Conservation (phyloP, 2,329 filamentous ascomycete genomes). For the Fusarium sp. region DNA sequence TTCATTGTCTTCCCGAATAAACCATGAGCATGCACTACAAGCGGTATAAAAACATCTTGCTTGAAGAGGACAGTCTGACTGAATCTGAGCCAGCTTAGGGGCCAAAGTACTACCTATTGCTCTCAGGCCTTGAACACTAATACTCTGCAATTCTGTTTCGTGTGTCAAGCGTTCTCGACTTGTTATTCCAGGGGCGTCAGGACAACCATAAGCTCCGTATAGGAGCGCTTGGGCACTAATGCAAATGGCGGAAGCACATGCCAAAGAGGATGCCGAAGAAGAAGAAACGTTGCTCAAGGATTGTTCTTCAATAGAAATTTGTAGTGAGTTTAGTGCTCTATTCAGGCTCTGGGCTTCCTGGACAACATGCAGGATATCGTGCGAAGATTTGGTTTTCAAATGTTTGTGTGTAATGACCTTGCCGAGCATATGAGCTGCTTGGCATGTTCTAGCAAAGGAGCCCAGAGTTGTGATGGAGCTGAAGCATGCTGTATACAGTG, state of each 20-base stretch:
- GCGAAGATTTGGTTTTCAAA: neutral
- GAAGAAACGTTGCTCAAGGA: neutral
- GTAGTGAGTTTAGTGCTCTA: neutral
- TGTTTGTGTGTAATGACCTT: neutral
- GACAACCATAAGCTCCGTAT: neutral
- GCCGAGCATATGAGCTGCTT: constrained; percentile 5
- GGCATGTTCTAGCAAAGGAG: constrained; percentile 2
- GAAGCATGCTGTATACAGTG: constrained; percentile 2
- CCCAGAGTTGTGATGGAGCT: neutral
- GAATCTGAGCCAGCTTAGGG: neutral
- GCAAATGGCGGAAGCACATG: neutral
- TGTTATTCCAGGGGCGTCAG: neutral
- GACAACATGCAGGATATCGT: neutral
- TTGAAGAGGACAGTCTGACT: neutral
- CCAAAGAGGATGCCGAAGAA: neutral
- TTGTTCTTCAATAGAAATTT: neutral
- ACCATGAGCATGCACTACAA: constrained; percentile 4
- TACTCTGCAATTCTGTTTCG: constrained; percentile 2
- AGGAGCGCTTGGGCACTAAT: constrained; percentile 1
- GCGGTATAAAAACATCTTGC: neutral
- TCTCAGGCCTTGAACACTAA: neutral
- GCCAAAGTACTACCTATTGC: neutral
- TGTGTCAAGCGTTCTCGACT: neutral
- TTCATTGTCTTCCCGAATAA: constrained; percentile 10
- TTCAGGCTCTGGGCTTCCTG: constrained; percentile 3